Evolutionary conservation across 768 basidiomycete genomes (phyloP).

Genomic region (Clitopilus passeckerianus): DNA sequence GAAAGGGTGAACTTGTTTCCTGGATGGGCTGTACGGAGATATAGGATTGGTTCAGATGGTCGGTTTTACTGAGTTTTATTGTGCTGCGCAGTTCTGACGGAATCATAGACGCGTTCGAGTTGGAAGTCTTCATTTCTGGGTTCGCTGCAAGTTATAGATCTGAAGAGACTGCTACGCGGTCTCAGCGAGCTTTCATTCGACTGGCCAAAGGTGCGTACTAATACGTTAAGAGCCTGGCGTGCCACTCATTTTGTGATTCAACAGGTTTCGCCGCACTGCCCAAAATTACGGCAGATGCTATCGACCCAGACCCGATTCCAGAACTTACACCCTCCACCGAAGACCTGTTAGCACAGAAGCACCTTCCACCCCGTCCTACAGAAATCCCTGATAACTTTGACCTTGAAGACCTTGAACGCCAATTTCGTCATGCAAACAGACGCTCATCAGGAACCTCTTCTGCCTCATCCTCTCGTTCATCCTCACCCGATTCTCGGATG

Average conservation of each 20-base stretch:
- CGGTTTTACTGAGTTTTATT: slow-evolving; percentile 9
- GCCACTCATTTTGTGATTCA: not conserved
- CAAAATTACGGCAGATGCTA: slow-evolving; percentile 37
- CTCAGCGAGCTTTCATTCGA: slow-evolving; percentile 71
- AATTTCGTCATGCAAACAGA: slow-evolving; percentile 34
- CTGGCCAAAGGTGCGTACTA: slow-evolving; percentile 64
- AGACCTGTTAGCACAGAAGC: slow-evolving; percentile 38
- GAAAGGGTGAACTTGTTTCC: slow-evolving; percentile 67
- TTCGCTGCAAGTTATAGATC: slow-evolving; percentile 61
- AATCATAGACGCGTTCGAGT: slow-evolving; percentile 50
- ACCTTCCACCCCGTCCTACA: slow-evolving; percentile 50
- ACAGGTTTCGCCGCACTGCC: slow-evolving; percentile 73
- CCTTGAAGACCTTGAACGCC: slow-evolving; percentile 48
- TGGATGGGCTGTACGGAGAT: slow-evolving; percentile 70
- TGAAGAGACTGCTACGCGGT: slow-evolving; percentile 58
- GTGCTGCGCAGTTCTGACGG: not conserved
- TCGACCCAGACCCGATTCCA: slow-evolving; percentile 20
- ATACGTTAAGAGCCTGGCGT: not conserved
- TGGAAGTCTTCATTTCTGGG: slow-evolving; percentile 75
- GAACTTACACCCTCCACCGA: slow-evolving; percentile 39
- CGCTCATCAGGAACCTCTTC: slow-evolving; percentile 14
- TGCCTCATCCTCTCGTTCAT: slow-evolving; percentile 14
- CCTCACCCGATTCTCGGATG: slow-evolving; percentile 9
- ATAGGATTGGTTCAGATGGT: slow-evolving; percentile 23
- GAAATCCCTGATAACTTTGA: slow-evolving; percentile 61